Base-by-base conservation (phyloP, 139 green algal genomes). In the Volvox reticuliferus region DNA sequence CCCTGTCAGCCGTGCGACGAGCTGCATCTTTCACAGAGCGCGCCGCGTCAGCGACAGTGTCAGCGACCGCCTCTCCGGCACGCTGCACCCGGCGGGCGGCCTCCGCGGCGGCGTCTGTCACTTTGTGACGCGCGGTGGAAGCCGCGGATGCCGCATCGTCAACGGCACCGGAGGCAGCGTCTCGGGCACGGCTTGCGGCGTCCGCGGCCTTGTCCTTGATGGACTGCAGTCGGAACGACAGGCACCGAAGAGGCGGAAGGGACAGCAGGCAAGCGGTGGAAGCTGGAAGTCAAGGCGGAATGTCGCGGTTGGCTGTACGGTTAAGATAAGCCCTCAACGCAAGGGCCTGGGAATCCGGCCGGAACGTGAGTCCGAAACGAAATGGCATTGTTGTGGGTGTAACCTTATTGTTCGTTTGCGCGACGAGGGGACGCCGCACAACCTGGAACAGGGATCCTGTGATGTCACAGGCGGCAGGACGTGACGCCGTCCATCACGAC, bases 131-230 rank as follows among this genome's bases (percentile, higher is more conserved):
- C 17, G 81, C 61, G 61, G 61, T 19, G 30, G 81, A 76, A 32
- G 81, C 81, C 61, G 81, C 81, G 61, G 28, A 30, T 12, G 81
- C 17, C 55, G 75, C 61, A 20, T 76, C 75, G 61, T 87, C 81
- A 30, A 36, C 85, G 44, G 69, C 37, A 44, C 81, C 44, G 68
- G 12, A 28, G 36, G 85, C 68, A n/a, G 85, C 85, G 44, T 71
- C 85, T n/a, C 24, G 35, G 69, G 85, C 85, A 44, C 37, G 36
- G 28, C 18, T 9, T 19, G 68, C 85, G 28, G 69, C 69, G 85
- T 68, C 68, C 13, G 83, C 18, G 68, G 83, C 67, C 83, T 82
- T 89, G n/a, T 89, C 85, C 0, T 26, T 17, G 35, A 89, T 36
- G 36, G 83, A 89, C 13, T 89, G 81, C 0, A 44, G 26, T 2